Conservation (phyloP, 129 eudicot genomes). For the Pittosporum tobira region DNA sequence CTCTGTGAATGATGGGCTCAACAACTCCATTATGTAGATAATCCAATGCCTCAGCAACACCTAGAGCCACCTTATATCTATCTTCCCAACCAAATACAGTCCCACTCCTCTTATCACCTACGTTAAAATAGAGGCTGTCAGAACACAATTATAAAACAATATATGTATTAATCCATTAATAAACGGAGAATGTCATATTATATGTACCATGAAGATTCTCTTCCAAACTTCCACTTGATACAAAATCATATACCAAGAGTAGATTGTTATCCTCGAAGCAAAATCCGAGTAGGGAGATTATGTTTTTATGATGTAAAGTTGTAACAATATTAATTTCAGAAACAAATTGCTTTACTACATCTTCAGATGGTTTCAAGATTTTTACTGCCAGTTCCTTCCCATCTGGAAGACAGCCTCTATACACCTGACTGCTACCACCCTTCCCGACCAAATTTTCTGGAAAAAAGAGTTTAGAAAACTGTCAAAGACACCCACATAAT, state of each 20-base stretch:
- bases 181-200: neutral
- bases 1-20: constrained; percentile 83
- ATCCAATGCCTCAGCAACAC: constrained; percentile 82
- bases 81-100: constrained; percentile 65
- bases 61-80: constrained; percentile 79
- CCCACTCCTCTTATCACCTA: constrained; percentile 50
- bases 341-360: constrained; percentile 60
- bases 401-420: constrained; percentile 70
- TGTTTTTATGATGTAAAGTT: constrained; percentile 73
- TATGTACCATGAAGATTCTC: constrained; percentile 97
- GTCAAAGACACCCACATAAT: too few relatives aligned
- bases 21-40: constrained; percentile 59
- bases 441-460: constrained; percentile 73
- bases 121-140: neutral
- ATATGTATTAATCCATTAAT: neutral
- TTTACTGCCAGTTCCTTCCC: constrained; percentile 90
- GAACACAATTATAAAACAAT: constrained; percentile 1
- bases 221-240: constrained; percentile 96
- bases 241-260: constrained; percentile 81
- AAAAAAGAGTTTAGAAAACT: constrained; percentile 21
- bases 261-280: constrained; percentile 81
- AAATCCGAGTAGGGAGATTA: constrained; percentile 75
- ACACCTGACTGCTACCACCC: constrained; percentile 94
- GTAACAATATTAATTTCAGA: constrained; percentile 84
- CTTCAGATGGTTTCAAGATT: constrained; percentile 63